phyloP scores from a whole-genome alignment of 441 rosid species.

The Macaranga tanarius region DNA sequence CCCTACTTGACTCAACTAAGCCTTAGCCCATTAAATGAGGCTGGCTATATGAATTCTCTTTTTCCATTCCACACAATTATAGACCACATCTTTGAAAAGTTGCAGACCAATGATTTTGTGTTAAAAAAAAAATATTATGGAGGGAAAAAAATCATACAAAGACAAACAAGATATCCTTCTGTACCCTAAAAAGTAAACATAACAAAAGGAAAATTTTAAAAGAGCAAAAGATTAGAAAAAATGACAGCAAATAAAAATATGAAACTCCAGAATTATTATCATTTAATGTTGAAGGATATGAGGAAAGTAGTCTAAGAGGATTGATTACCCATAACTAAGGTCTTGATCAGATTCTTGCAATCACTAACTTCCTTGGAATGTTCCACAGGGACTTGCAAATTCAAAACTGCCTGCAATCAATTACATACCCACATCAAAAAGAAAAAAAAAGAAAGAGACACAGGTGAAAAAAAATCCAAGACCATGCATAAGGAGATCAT shows the following conservation, averaged over 20 bases:
- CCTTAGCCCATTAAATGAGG: too few species aligned
- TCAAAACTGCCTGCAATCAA: conserved; percentile 89
- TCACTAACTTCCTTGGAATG: conserved; percentile 98
- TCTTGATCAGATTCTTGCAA: conserved; percentile 93
- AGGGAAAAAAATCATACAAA: background rate
- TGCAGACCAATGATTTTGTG: background rate
- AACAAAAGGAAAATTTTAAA: background rate
- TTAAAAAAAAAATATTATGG: background rate
- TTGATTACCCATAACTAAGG: conserved; percentile 93
- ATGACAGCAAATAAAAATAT: conserved; percentile 10
- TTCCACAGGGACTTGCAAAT: conserved; percentile 92
- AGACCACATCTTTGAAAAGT: too few species aligned
- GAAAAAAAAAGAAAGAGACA: background rate
- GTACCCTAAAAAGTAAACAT: background rate
- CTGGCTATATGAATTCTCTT: too few species aligned
- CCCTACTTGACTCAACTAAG: too few species aligned
- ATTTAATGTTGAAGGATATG: conserved; percentile 25
- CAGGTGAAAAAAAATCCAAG: background rate
- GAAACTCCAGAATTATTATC: conserved; percentile 13
- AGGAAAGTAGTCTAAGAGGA: conserved; percentile 16
- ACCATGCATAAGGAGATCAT: background rate
- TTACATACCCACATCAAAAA: conserved; percentile 23
- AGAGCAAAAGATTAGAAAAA: background rate
- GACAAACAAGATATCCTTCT: conserved; percentile 2
- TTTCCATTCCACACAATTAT: too few species aligned